phyloP scores from a whole-genome alignment of 2,329 filamentous ascomycete species.

The Simplicillium sp. region DNA sequence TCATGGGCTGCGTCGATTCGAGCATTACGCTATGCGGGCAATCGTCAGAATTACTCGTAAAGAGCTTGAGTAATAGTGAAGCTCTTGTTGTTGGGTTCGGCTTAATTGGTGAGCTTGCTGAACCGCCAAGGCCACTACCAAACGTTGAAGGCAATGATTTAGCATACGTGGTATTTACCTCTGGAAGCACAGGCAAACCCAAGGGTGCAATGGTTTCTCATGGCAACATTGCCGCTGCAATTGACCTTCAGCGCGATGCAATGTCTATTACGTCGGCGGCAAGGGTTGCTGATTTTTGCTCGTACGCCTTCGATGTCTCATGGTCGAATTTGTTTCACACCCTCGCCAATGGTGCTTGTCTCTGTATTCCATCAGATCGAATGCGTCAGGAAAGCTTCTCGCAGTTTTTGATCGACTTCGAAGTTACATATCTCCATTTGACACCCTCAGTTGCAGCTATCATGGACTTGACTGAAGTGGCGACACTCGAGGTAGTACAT shows the following conservation, averaged over 20 bases:
- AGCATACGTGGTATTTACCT: slow-evolving; percentile 4
- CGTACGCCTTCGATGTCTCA: slow-evolving; percentile 10
- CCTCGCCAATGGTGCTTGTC: slow-evolving; percentile 6
- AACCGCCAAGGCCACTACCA: slow-evolving; percentile 1
- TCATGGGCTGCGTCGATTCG: slow-evolving; percentile 10
- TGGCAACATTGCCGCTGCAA: neutral
- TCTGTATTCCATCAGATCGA: slow-evolving; percentile 11
- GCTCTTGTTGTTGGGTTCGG: too few species aligned
- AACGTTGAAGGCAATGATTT: slow-evolving; percentile 18
- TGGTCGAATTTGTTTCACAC: slow-evolving; percentile 6
- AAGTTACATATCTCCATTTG: slow-evolving; percentile 4
- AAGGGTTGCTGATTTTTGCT: slow-evolving; percentile 12
- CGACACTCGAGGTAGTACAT: slow-evolving; percentile 7
- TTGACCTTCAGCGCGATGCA: neutral
- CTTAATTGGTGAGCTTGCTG: too few species aligned
- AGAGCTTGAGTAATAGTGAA: too few species aligned
- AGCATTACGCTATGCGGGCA: slow-evolving; percentile 11
- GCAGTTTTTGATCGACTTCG: slow-evolving; percentile 2
- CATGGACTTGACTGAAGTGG: slow-evolving; percentile 1
- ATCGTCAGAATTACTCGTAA: too few species aligned
- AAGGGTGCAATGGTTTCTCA: slow-evolving; percentile 5
- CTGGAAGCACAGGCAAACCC: slow-evolving; percentile 7
- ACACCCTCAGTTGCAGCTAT: slow-evolving; percentile 7
- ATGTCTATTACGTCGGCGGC: slow-evolving; percentile 14
- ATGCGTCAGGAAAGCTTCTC: slow-evolving; percentile 8